phyloP scores from a whole-genome alignment of 805 yeast genomes.

The Schwanniomyces pseudopolymorphus region DNA sequence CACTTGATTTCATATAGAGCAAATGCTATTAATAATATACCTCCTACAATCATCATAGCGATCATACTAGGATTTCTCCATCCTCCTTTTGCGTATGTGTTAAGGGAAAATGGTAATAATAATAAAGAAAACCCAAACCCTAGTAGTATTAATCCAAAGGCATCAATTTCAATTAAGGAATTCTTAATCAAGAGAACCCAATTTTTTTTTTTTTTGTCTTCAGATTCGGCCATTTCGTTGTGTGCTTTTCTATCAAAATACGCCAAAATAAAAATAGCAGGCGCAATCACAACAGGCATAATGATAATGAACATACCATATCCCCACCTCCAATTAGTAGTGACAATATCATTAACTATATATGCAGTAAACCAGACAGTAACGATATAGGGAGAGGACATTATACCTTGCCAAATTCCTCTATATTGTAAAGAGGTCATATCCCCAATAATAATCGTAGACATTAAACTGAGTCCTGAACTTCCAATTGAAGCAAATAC shows the following conservation, averaged over 20 bases:
- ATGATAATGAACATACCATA: conserved; percentile 50
- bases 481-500: conserved; percentile 17
- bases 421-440: conserved; percentile 24
- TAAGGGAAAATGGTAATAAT: conserved; percentile 25
- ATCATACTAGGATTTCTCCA: conserved; percentile 41
- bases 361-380: conserved; percentile 44
- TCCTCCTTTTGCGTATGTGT: conserved; percentile 23
- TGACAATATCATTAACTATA: conserved; percentile 28
- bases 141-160: conserved; percentile 34
- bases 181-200: conserved; percentile 1
- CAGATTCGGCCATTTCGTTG: conserved; percentile 6
- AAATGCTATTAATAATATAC: conserved; percentile 29
- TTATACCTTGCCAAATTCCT: conserved; percentile 13
- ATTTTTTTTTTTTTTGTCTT: conserved; percentile 1
- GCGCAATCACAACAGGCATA: conserved; percentile 38
- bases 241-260: conserved; percentile 30
- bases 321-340: conserved; percentile 52
- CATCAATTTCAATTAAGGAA: conserved; percentile 36
- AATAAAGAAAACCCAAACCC: conserved; percentile 40
- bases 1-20: conserved; percentile 32
- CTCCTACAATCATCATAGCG: conserved; percentile 44
- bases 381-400: conserved; percentile 38
- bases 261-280: conserved; percentile 29
- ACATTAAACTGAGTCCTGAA: conserved; percentile 17
- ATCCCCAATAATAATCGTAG: conserved; percentile 20